Evolutionary conservation across 1,284 basidiomycete genomes (phyloP), one percentile per base, ranked within the genome.

Genomic region (Melampsora larici-populina): DNA sequence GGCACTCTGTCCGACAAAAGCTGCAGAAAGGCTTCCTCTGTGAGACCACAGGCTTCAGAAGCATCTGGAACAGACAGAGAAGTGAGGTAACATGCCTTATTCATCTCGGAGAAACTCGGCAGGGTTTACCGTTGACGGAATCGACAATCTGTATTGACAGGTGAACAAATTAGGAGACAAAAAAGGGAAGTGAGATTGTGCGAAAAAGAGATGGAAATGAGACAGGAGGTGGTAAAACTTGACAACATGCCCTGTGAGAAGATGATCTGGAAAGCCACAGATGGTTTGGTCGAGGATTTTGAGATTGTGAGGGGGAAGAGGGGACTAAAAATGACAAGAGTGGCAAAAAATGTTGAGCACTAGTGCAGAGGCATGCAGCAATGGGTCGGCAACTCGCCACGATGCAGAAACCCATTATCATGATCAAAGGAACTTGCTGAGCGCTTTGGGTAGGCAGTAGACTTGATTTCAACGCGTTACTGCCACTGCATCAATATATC

Each of bases 71-170:
- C 66, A 76, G 58, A 68, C 21, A 51, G 58, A 40, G 48, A 68
- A 29, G 49, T 36, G 67, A 49, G 55, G 55, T 48, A 66, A 76
- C 74, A 55, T 76, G 66, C 74, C 74, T 76, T 36, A 69, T 43
- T 55, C 74, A 76, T 76, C 33, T 76, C 66, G 74, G 58, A 60
- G 24, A 68, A 51, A 40, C 43, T 65, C n/a, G 64, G 66, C 36
- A 67, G 43, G 65, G 58, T 60, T 66, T 60, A 31, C 58, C 58
- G 58, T 60, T 60, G 58, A 31, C 29, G 21, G 29, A 60, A 60
- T 60, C 58, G 24, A 26, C 58, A 60, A 17, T 60, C 58, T 60
- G 58, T 60, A 60, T 46, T 60, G 58, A 60, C 58, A 60, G 58
- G 58, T 60, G 58, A 60, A 60, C 58, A 60, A 60, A 60, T 60